Base-by-base conservation (phyloP, 768 basidiomycete genomes). In the Hydnum rufescens region DNA sequence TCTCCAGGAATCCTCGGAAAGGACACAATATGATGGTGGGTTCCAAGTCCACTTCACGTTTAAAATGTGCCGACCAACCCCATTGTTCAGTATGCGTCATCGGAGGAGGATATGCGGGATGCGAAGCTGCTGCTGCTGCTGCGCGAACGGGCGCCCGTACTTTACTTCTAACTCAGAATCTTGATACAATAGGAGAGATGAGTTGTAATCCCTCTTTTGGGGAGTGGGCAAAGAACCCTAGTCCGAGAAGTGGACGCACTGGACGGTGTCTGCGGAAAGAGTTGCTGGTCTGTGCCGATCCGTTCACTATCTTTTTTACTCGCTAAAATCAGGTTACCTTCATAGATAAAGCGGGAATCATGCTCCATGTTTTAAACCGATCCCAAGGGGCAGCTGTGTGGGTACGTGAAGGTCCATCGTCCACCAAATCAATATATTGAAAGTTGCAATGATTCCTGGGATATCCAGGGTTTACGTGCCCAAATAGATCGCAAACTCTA, bases 121-220 rank as follows among this genome's bases (percentile, higher is more conserved):
- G 85, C 59, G 89, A 93, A 62, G 89, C 89, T 1, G 88, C 89
- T 0, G 76, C 87, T 3, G 89, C 81, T 2, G 73, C 88, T 16
- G 87, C 89, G 1, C 71, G 89, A 43, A 75, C 80, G 0, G 86
- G 89, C 1, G 87, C 88, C 2, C 71, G 73, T 56, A 90, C 87
- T 0, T 58, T 88, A 5, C 70, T 93, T 4, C 64, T 93, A 53
- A 93, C 89, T 1, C 88, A 89, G 63, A 79, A 74, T 51, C 60
- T 85, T 16, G 78, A 82, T 49, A 87, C 78, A 0, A 75, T 93
- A 44, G 89, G 89, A 30, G 77, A 76, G 56, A 67, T 93, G 60
- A 89, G 86, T 22, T 93, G 89, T 59, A 93, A 93, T 63, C 89
- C 89, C 2, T 87, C 84, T 1, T 82, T 92, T 54, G 89, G 89